A percentile compares a stretch with the other conserved stretches of the same genome.
These are phyloP conservation scores for Canna indica DNA, from an alignment of 176 grass and related monocot species.

Conservation along the genomic window DNA sequence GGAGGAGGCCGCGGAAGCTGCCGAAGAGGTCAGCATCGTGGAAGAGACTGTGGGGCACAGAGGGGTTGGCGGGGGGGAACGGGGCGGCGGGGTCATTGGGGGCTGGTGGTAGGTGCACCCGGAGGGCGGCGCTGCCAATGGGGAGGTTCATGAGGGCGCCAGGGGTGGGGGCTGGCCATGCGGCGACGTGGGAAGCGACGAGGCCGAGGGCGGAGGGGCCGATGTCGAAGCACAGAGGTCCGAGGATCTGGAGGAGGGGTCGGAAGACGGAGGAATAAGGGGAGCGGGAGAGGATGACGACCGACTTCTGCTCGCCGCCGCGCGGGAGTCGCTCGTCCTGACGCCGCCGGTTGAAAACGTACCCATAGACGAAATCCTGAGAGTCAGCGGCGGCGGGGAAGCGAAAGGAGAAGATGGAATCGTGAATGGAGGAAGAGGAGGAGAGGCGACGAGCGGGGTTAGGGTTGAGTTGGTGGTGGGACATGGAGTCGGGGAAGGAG, in stretches of 20 bases:
- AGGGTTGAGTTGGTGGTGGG: constrained; percentile 86
- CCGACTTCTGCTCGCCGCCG: constrained; percentile 92
- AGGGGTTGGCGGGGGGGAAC: constrained; percentile 38
- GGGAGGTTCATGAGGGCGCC: constrained; percentile 72
- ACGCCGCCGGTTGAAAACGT: constrained; percentile 93
- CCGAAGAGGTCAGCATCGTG: constrained; percentile 85
- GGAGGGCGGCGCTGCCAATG: constrained; percentile 61
- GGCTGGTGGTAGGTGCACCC: constrained; percentile 60
- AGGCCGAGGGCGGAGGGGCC: constrained; percentile 61
- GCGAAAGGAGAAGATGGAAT: constrained; percentile 95
- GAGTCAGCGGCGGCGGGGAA: constrained; percentile 34
- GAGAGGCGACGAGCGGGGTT: constrained; percentile 38
- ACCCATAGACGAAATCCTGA: constrained; percentile 61
- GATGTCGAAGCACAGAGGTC: constrained; percentile 94
- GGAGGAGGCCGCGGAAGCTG: constrained; percentile 62
- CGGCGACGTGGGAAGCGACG: constrained; percentile 78
- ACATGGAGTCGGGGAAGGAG: constrained; percentile 99
- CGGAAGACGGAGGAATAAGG: constrained; percentile 77
- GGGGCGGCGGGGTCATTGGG: constrained; percentile 38
- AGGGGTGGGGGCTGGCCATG: constrained; percentile 53
- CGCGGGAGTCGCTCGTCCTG: constrained; percentile 93
- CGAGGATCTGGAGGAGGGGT: constrained; percentile 85
- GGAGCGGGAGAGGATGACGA: constrained; percentile 65
- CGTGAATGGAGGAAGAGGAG: constrained; percentile 60
- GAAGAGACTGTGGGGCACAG: constrained; percentile 73